A percentile compares a stretch with the other conserved stretches of the same genome.
Evolutionary conservation across 139 green algal genomes (phyloP).

Genomic region (Zygnema circumcarinatum): DNA sequence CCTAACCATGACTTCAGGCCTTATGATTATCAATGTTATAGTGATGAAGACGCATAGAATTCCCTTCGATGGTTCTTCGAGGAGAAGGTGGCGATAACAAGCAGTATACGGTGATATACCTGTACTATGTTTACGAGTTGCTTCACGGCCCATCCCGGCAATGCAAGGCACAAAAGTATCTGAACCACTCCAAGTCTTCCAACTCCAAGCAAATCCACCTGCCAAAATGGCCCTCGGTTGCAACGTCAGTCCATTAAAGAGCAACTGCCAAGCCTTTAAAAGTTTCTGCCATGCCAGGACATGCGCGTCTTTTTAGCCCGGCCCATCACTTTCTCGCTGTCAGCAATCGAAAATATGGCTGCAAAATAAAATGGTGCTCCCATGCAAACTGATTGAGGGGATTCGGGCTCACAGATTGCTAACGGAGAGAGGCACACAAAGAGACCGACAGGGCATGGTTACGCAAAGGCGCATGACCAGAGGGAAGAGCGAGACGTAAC

Average conservation of each 20-base stretch:
- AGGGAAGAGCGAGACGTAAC: background rate
- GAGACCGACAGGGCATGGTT: background rate
- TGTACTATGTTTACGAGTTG: conserved; percentile 19
- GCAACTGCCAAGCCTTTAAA: no score
- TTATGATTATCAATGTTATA: background rate
- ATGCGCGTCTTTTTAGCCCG: background rate
- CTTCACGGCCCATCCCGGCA: conserved; percentile 7
- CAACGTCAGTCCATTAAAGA: no score
- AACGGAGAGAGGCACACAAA: background rate
- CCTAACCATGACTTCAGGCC: background rate
- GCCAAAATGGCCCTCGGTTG: no score
- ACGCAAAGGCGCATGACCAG: background rate
- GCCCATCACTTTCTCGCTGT: conserved; percentile 3
- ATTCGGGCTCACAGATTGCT: background rate
- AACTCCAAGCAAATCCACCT: conserved; percentile 3
- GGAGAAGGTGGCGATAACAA: background rate
- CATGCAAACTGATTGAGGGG: background rate
- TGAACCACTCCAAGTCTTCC: background rate
- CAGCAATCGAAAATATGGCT: background rate
- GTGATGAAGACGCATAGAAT: background rate
- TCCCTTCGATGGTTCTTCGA: background rate
- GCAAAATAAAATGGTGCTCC: background rate
- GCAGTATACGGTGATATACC: background rate
- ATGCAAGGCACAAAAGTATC: background rate
- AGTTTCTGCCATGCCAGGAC: background rate